Base-by-base conservation (phyloP, 2,329 filamentous ascomycete species). In the Sphaerulina vaccinii region DNA sequence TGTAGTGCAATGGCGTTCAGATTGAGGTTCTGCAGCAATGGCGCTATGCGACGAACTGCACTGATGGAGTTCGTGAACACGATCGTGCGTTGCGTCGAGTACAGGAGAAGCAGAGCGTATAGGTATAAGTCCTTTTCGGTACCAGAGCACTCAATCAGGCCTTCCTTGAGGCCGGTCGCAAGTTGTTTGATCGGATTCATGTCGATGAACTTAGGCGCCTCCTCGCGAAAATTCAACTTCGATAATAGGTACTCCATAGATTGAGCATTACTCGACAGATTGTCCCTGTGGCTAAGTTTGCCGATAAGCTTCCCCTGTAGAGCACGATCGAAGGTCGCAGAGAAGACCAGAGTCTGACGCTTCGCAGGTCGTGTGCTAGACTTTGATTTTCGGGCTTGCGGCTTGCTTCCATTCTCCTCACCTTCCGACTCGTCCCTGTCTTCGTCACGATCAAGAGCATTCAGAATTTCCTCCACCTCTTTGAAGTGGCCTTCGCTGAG, bases 81-180 rank as follows among this genome's bases (percentile, higher is more conserved):
- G 2, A 99, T 78, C 0, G 89, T 90, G 24, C 91, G 87, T 32
- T 85, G 81, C 41, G 85, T 85, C 1, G 88, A 85, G 66, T 96
- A 87, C 51, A 95, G 83, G 2, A 96, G 79, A 0, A 97, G 79
- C 7, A 96, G 77, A 0, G 90, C 81, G 71, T 99, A 99, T 35
- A 97, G 84, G 60, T 92, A 97, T 8, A 99, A 82, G 70, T 99
- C 93, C 81, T 99, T 99, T 68, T 99, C 93, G 72, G 90, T 91
- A 5, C 90, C 89, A 33, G 83, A 86, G 65, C 93, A 99, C 72
- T 97, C 90, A 23, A 99, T 82, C 35, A 99, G 79, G 0, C 91
- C 91, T 73, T 99, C 93, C 57, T 87, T 89, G 5, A 99, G 76
- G 2, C 85, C 83, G 15, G 85, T 79, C 0, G 93, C 91, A 88